Evolutionary conservation across 2,329 filamentous ascomycete species (phyloP), one percentile per base, ranked within the genome.

Genomic region (Nigrospora sphaerica): DNA sequence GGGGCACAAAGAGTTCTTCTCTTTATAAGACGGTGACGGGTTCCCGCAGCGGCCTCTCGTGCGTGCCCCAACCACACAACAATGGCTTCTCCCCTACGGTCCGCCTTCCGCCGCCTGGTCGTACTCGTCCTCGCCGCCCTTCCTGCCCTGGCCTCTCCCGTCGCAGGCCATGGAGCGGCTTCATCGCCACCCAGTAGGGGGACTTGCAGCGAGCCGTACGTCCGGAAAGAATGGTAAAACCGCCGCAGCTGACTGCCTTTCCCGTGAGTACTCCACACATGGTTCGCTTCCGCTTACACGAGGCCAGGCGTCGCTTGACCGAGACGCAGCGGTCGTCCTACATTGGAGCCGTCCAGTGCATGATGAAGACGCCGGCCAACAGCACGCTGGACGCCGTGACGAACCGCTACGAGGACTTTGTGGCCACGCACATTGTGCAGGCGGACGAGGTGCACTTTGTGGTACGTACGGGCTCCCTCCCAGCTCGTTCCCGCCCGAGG

Each of bases 401-500:
- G 45, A 54, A 51, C 18, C 53, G 56, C 2, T 60, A 51, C 16
- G 57, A 60, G 13, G 57, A 60, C 37, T 60, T 59, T 35, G 45
- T 53, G 36, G 53, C 53, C 10, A 51, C 55, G n/a, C 57, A 61
- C 32, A 57, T 58, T 31, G 50, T 49, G 23, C 44, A 57, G 45
- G 54, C 52, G 10, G 48, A 55, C 32, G 18, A 45, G n/a, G 46
- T 57, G 6, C 57, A 59, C 39, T 56, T 51, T 18, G 45, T 48
- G 5, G 47, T 46, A 35, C 12, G 49, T 35, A 34, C 18, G 12
- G 13, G 45, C 34, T 35, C 12, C 14, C 34, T 35, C 12, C 14
- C 47, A 49, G 55, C 32, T 47, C 49, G 6, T 23, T 37, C 14
- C 51, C 52, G 12, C 13, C 23, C 5, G 16, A 10, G 14, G 10